Percentiles rank a stretch among this genome's conserved stretches.
phyloP scores from a whole-genome alignment of 1,284 basidiomycete species.

The Amylostereum areolatum region DNA sequence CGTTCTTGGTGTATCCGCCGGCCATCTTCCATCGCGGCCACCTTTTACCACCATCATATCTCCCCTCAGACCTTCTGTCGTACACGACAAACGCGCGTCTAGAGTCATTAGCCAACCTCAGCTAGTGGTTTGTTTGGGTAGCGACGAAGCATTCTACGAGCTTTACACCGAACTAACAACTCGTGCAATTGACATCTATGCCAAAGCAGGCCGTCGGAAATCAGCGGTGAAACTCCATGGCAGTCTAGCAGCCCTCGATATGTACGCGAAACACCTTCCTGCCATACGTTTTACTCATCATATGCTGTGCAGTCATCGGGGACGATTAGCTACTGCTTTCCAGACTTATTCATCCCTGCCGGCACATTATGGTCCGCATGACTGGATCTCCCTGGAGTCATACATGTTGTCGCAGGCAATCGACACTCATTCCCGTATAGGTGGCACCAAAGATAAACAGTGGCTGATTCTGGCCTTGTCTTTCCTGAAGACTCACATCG shows the following conservation, averaged over 20 bases:
- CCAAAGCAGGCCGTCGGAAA: conserved; percentile 73
- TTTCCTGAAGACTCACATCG: conserved; percentile 62
- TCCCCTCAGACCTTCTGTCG: conserved; percentile 12
- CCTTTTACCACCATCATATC: conserved; percentile 60
- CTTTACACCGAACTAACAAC: conserved; percentile 72
- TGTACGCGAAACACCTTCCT: conserved; percentile 45
- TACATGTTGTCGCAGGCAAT: conserved; percentile 69
- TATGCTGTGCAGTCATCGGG: conserved; percentile 49
- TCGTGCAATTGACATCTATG: conserved; percentile 78
- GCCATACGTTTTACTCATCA: neutral
- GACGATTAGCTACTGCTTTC: conserved; percentile 54
- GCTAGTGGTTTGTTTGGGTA: conserved; percentile 55
- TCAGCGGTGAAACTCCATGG: conserved; percentile 82
- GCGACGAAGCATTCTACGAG: conserved; percentile 62
- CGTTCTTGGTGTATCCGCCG: conserved; percentile 66
- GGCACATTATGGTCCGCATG: conserved; percentile 74
- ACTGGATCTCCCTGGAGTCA: conserved; percentile 73
- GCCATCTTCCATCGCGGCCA: conserved; percentile 63
- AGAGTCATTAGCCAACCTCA: conserved; percentile 55
- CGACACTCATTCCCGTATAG: conserved; percentile 50
- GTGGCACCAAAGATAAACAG: conserved; percentile 56
- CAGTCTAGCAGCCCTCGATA: conserved; percentile 79
- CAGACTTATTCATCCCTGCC: conserved; percentile 72
- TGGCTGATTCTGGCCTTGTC: conserved; percentile 70
- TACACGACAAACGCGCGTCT: conserved; percentile 21